Percentiles rank a stretch among this genome's conserved stretches.
These are phyloP conservation scores for Solanum aculeatissimum DNA, from an alignment of 305 asterid genomes.

Conservation along the genomic window DNA sequence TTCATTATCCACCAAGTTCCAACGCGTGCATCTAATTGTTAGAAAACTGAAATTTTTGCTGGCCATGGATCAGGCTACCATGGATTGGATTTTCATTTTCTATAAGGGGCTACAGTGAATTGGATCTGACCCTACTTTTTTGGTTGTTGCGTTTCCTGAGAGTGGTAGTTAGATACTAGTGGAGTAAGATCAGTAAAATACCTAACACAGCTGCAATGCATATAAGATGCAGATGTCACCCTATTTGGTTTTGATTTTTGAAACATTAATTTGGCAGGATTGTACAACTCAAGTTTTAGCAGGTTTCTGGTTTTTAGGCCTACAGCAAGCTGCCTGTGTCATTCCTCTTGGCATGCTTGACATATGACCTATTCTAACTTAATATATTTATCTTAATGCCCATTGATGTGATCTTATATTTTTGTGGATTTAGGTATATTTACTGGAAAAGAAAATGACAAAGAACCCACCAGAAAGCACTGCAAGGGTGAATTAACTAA, in stretches of 20 bases:
- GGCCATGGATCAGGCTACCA: not conserved
- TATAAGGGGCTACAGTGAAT: not conserved
- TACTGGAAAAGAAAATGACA: conserved; percentile 24
- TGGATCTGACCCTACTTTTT: not conserved
- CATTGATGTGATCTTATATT: not conserved
- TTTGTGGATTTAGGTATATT: conserved; percentile 33
- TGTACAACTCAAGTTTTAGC: not conserved
- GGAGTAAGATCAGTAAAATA: not conserved
- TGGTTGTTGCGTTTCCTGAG: not conserved
- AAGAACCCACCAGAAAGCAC: conserved; percentile 17
- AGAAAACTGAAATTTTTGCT: not conserved
- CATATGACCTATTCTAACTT: not conserved
- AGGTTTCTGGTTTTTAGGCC: not conserved
- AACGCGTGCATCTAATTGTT: not conserved
- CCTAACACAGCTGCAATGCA: not conserved
- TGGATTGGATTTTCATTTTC: not conserved
- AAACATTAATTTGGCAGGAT: not conserved
- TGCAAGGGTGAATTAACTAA: conserved; percentile 13
- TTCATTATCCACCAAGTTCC: not conserved
- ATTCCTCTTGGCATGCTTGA: not conserved
- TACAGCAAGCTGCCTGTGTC: not conserved
- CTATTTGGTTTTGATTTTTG: not conserved
- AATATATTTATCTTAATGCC: not conserved
- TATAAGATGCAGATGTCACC: not conserved
- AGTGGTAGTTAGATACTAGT: not conserved